Evolutionary conservation across 2,329 filamentous ascomycete species (phyloP).

Genomic region (Epichloe gansuensis): DNA sequence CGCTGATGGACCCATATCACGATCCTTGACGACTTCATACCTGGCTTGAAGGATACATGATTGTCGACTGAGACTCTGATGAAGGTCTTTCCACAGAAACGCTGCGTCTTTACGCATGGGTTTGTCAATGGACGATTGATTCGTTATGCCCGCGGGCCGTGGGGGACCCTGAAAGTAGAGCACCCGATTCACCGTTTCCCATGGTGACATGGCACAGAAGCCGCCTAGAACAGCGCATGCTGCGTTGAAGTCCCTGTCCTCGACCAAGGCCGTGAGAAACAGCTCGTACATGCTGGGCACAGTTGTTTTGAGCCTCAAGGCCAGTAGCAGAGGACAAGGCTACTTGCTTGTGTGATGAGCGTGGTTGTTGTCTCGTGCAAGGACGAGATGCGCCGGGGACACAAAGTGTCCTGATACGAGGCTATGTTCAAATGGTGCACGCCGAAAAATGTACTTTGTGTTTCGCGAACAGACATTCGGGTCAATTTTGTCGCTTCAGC

Average conservation of each 20-base stretch:
- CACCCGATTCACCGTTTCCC: constrained; percentile 35
- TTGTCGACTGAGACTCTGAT: constrained; percentile 40
- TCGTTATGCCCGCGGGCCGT: constrained; percentile 32
- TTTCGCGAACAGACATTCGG: neutral
- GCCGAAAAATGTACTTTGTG: neutral
- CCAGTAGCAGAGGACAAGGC: neutral
- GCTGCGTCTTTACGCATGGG: constrained; percentile 24
- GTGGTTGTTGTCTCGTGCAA: neutral
- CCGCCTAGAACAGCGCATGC: constrained; percentile 43
- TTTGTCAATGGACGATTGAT: constrained; percentile 25
- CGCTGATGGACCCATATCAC: constrained; percentile 29
- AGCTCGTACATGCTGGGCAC: constrained; percentile 40
- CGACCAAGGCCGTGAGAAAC: constrained; percentile 42
- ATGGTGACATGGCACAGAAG: constrained; percentile 42
- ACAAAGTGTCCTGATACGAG: neutral
- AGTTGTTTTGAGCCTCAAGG: neutral
- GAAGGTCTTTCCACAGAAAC: constrained; percentile 38
- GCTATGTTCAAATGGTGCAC: neutral
- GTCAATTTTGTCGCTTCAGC: neutral
- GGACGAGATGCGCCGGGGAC: neutral
- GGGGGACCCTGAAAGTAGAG: constrained; percentile 39
- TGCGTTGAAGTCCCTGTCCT: constrained; percentile 33
- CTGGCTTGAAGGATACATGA: constrained; percentile 44
- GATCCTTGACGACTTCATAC: constrained; percentile 38
- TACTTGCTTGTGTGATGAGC: neutral